A percentile compares a stretch with the other conserved stretches of the same genome.
These are phyloP conservation scores for Aspergillus coremiiformis DNA, from an alignment of 495 filamentous ascomycete genomes.

Conservation along the genomic window DNA sequence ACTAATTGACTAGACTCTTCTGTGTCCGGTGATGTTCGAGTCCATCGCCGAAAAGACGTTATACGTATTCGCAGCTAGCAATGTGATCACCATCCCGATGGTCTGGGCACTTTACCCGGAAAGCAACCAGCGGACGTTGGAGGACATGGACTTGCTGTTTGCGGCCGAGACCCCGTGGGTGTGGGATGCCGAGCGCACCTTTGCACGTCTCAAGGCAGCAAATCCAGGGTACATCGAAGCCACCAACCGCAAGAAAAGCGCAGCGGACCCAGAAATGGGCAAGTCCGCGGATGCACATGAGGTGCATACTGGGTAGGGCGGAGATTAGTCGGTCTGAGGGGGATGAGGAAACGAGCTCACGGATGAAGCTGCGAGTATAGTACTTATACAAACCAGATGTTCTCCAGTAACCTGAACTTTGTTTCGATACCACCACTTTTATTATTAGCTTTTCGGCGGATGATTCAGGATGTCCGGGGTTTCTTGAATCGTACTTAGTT, in stretches of 20 bases:
- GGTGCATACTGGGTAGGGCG: neutral
- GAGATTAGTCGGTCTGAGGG: neutral
- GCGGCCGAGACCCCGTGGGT: constrained; percentile 51
- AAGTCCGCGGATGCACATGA: constrained; percentile 9
- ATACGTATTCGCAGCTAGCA: constrained; percentile 58
- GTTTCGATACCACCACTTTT: too few species aligned
- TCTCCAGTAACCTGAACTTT: too few species aligned
- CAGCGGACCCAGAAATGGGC: constrained; percentile 43
- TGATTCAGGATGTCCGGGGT: too few species aligned
- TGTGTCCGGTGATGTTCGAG: constrained; percentile 58
- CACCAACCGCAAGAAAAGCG: constrained; percentile 38
- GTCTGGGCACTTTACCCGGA: constrained; percentile 66
- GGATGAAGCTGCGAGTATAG: neutral
- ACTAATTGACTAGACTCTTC: constrained; percentile 36
- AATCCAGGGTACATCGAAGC: constrained; percentile 42
- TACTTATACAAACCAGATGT: too few species aligned
- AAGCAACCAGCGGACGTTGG: constrained; percentile 58
- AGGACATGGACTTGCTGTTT: constrained; percentile 64
- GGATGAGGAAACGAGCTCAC: neutral
- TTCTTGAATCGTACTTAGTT: too few species aligned
- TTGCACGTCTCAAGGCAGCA: constrained; percentile 46
- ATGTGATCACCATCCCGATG: constrained; percentile 55
- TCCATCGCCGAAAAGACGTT: constrained; percentile 58
- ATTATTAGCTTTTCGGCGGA: too few species aligned
- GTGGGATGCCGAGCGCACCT: constrained; percentile 58